Percentiles rank a stretch among this genome's conserved stretches.
phyloP scores from a whole-genome alignment of 768 basidiomycete genomes.

The Mycena venus region DNA sequence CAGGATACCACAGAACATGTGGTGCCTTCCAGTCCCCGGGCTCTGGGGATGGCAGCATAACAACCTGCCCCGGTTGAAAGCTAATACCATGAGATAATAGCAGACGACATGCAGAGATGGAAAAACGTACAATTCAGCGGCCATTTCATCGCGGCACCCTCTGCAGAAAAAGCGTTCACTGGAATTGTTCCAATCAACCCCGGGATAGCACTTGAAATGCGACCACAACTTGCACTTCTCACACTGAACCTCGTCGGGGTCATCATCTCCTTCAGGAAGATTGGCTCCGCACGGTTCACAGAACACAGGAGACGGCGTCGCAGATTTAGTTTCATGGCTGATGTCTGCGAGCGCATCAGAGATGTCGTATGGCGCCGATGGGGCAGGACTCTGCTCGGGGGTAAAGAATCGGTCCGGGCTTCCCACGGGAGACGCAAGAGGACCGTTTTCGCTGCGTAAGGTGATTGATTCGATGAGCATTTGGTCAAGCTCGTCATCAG shows the following conservation, averaged over 20 bases:
- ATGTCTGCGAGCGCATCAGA: too few species aligned
- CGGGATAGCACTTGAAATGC: neutral
- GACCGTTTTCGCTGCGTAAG: neutral
- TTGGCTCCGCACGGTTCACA: too few species aligned
- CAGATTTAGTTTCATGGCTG: too few species aligned
- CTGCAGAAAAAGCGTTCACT: neutral
- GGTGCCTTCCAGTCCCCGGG: neutral
- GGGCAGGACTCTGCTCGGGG: too few species aligned
- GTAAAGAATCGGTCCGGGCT: neutral
- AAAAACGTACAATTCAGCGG: neutral
- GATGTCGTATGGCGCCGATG: neutral
- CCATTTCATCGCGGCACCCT: neutral
- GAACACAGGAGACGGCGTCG: too few species aligned
- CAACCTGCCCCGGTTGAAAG: neutral
- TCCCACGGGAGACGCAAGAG: too few species aligned
- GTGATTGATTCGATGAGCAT: neutral
- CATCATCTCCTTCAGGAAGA: neutral
- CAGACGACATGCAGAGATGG: too few species aligned
- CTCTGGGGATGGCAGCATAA: neutral
- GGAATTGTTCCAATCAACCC: neutral
- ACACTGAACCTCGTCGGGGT: too few species aligned
- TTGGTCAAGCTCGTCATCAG: neutral
- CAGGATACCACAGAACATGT: neutral
- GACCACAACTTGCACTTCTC: neutral
- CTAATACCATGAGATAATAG: neutral